Evolutionary conservation across 345 rosid species (phyloP).

Genomic region (Hibiscus syriacus): DNA sequence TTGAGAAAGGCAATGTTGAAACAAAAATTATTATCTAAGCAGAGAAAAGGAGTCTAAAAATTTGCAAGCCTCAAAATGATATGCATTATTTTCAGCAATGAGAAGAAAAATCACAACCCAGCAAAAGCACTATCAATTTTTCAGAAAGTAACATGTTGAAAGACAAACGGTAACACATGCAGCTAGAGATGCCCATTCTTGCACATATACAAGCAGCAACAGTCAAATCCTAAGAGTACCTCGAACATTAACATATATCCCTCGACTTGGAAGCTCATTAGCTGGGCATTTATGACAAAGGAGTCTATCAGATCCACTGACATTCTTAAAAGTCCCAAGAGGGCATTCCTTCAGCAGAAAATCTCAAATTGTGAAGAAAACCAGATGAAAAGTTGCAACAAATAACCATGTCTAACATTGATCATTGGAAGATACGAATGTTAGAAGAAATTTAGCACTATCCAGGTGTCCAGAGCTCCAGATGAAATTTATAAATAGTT

Average conservation of each 20-base stretch:
- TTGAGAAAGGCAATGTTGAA: constrained; percentile 6
- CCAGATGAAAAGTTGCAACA: not conserved
- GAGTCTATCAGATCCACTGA: constrained; percentile 60
- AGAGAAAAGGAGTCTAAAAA: constrained; percentile 1
- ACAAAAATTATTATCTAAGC: not conserved
- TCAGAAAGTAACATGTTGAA: not conserved
- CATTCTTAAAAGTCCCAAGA: constrained; percentile 78
- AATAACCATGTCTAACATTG: not conserved
- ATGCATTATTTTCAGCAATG: not conserved
- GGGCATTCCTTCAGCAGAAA: constrained; percentile 76
- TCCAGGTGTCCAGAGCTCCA: not conserved
- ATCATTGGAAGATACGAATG: not conserved
- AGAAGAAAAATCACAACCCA: not conserved
- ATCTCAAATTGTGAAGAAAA: constrained; percentile 8
- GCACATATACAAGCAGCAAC: not conserved
- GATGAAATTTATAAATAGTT: not conserved
- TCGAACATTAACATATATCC: constrained; percentile 50
- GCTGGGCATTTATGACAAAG: constrained; percentile 64
- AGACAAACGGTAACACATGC: not conserved
- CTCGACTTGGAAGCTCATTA: constrained; percentile 72
- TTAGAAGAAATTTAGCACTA: not conserved
- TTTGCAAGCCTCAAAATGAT: not conserved
- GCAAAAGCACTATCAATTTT: not conserved
- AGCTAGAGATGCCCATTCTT: not conserved
- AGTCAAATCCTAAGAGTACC: constrained; percentile 24